These are phyloP conservation scores for Aureobasidium sp. DNA, from an alignment of 2,329 filamentous ascomycete genomes.

Conservation along the genomic window DNA sequence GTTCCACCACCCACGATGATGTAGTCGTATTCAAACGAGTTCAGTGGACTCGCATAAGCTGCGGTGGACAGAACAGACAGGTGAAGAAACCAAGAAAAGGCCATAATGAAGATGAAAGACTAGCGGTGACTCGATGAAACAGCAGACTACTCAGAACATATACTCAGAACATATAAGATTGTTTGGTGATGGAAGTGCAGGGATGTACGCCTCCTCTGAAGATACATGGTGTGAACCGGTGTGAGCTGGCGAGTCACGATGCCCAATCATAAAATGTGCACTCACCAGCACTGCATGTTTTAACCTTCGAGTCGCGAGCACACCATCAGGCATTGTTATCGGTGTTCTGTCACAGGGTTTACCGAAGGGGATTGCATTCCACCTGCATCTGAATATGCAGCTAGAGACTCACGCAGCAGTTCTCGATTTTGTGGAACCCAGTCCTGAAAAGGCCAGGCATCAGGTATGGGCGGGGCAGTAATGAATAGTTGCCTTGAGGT, in stretches of 20 bases:
- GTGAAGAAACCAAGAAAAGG: background rate
- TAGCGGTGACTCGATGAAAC: background rate
- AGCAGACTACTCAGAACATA: background rate
- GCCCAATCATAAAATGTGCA: background rate
- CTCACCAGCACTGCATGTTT: background rate
- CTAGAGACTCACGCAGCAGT: background rate
- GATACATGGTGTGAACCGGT: background rate
- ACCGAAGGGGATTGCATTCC: background rate
- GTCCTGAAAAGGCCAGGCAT: background rate
- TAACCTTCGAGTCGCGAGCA: background rate
- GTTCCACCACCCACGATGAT: conserved; percentile 17
- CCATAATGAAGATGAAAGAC: background rate
- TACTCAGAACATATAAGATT: background rate
- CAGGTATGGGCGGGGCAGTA: background rate
- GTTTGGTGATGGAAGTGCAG: background rate
- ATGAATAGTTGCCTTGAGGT: background rate
- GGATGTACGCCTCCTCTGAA: background rate
- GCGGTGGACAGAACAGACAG: background rate
- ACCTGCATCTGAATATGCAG: background rate
- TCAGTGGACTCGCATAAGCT: background rate
- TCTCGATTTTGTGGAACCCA: background rate
- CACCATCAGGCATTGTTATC: background rate
- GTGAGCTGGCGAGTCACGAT: too few relatives aligned
- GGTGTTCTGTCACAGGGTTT: background rate
- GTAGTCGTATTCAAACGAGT: conserved; percentile 13